Evolutionary conservation across 2,329 filamentous ascomycete species (phyloP).

Genomic region (Beauveria brongniartii): DNA sequence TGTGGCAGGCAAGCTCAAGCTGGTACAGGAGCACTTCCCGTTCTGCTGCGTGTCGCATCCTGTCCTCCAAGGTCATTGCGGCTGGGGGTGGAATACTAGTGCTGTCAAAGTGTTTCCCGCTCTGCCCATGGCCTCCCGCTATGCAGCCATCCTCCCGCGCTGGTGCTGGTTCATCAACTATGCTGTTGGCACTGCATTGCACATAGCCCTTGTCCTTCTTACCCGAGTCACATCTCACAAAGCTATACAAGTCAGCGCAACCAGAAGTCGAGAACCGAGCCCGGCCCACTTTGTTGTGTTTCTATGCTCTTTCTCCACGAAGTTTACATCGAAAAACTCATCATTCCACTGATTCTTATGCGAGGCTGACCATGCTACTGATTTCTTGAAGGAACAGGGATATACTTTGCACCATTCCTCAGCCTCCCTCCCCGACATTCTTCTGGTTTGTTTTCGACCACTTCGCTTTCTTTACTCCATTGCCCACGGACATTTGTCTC

Average conservation of each 20-base stretch:
- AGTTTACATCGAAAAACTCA: conserved; percentile 2
- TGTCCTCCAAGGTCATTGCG: conserved; percentile 3
- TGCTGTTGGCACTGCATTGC: conserved; percentile 5
- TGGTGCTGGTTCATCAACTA: neutral
- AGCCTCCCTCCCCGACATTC: neutral
- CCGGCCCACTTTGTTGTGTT: conserved; percentile 4
- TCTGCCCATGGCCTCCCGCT: neutral
- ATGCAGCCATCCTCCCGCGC: neutral
- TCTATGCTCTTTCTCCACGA: conserved; percentile 4
- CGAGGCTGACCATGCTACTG: conserved; percentile 6
- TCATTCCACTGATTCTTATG: conserved; percentile 7
- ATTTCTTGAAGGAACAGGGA: neutral
- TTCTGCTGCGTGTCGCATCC: neutral
- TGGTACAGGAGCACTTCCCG: neutral
- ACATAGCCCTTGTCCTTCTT: neutral
- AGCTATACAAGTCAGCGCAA: neutral
- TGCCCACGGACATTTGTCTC: neutral
- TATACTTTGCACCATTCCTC: conserved; percentile 11
- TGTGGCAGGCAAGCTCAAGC: conserved; percentile 5
- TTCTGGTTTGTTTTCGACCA: neutral
- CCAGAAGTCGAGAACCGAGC: conserved; percentile 1
- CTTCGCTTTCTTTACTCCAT: neutral
- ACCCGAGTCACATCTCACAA: neutral
- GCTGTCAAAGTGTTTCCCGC: conserved; percentile 8
- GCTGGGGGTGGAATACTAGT: neutral